These are phyloP conservation scores for Lyophyllum decastes DNA, from an alignment of 768 basidiomycete species.

Conservation along the genomic window DNA sequence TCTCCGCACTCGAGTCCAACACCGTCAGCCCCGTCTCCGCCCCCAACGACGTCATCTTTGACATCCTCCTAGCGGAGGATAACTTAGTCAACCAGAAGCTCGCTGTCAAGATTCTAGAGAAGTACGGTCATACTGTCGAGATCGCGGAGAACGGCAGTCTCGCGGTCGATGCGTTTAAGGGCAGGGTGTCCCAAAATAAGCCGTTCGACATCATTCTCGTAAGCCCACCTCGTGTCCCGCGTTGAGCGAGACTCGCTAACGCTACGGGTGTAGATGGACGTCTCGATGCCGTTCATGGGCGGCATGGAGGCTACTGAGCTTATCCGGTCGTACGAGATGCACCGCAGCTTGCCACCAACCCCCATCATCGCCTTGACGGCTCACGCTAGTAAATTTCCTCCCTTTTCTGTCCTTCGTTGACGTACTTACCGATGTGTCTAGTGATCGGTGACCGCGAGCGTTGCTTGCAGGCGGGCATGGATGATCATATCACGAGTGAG, in stretches of 20 bases:
- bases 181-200: conserved; percentile 63
- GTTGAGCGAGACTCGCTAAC: conserved; percentile 2
- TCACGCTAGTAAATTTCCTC: conserved; percentile 75
- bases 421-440: conserved; percentile 26
- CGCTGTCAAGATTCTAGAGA: conserved; percentile 95
- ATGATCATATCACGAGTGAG: conserved; percentile 83
- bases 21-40: conserved; percentile 87
- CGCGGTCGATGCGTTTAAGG: conserved; percentile 91
- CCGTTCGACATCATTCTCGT: conserved; percentile 94
- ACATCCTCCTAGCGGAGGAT: conserved; percentile 96
- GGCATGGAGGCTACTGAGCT: conserved; percentile 97
- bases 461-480: conserved; percentile 56
- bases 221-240: conserved; percentile 37
- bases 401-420: neutral
- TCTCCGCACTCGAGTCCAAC: conserved; percentile 93
- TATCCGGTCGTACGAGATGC: conserved; percentile 82
- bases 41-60: conserved; percentile 84
- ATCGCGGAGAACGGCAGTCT: conserved; percentile 97
- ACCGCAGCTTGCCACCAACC: conserved; percentile 60
- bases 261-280: conserved; percentile 75
- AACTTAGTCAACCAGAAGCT: conserved; percentile 96
- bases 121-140: conserved; percentile 93
- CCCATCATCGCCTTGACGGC: conserved; percentile 98
- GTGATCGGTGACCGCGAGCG: conserved; percentile 78
- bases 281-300: conserved; percentile 98